Percentiles rank a stretch among this genome's conserved stretches.
Conservation (phyloP, 164 flowering plant species). For the Santalum album region DNA sequence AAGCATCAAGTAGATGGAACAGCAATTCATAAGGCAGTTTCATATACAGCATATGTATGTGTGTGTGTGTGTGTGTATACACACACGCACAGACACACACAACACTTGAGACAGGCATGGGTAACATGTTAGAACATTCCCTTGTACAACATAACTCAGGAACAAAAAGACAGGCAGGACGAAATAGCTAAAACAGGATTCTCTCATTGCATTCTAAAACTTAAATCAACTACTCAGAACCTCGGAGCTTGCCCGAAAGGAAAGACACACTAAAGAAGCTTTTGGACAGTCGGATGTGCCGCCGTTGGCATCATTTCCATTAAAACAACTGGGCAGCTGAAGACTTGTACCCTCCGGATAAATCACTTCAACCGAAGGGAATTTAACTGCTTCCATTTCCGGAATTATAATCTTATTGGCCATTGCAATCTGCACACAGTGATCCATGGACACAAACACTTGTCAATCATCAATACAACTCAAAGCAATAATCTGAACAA, state of each 20-base stretch:
- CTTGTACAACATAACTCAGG: background rate
- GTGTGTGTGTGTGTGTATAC: background rate
- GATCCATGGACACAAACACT: background rate
- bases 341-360: slow-evolving; percentile 49
- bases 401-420: slow-evolving; percentile 72
- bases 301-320: slow-evolving; percentile 21
- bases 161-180: background rate
- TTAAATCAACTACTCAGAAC: slow-evolving; percentile 19
- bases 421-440: slow-evolving; percentile 43
- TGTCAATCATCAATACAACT: background rate
- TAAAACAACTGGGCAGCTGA: slow-evolving; percentile 45
- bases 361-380: slow-evolving; percentile 59
- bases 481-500: background rate
- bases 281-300: slow-evolving; percentile 19
- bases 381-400: slow-evolving; percentile 59
- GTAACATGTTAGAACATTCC: background rate
- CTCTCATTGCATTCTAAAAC: no score
- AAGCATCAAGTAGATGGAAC: no score
- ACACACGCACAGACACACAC: background rate
- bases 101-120: background rate
- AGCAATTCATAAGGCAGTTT: no score
- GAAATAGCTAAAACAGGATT: no score
- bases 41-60: no score
- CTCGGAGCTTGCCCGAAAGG: slow-evolving; percentile 87
- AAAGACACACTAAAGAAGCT: slow-evolving; percentile 74